Evolutionary conservation across 2,329 filamentous ascomycete genomes (phyloP).

Genomic region (Fusarium praegraminearum): DNA sequence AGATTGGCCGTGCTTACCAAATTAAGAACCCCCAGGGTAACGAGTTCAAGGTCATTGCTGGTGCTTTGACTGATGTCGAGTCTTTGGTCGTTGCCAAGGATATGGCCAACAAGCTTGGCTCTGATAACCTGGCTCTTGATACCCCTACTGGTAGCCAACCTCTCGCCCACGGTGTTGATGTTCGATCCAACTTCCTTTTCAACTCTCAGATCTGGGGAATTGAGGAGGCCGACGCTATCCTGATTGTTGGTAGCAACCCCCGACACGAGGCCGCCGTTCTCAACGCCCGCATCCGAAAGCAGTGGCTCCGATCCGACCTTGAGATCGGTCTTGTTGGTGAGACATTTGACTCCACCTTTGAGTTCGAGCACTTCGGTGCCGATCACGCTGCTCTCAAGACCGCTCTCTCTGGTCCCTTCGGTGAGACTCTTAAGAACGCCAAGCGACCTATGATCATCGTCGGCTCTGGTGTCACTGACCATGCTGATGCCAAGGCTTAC

Average conservation of each 20-base stretch:
- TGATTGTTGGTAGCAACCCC: conserved; percentile 95
- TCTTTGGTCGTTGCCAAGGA: conserved; percentile 97
- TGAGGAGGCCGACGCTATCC: conserved; percentile 91
- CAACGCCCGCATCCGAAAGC: conserved; percentile 96
- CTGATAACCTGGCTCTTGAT: conserved; percentile 94
- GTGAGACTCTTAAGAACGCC: conserved; percentile 88
- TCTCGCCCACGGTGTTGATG: conserved; percentile 90
- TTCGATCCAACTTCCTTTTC: conserved; percentile 95
- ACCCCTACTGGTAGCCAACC: conserved; percentile 86
- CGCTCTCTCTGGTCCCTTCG: conserved; percentile 86
- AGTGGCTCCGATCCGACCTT: conserved; percentile 95
- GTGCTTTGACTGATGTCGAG: conserved; percentile 91
- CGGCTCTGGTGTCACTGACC: conserved; percentile 91
- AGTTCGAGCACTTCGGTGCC: conserved; percentile 89
- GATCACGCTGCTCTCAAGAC: conserved; percentile 85
- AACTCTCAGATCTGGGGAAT: conserved; percentile 96
- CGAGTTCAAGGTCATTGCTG: conserved; percentile 95
- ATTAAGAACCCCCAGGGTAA: conserved; percentile 85
- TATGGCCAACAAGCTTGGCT: conserved; percentile 93
- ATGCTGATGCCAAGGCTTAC: conserved; percentile 89
- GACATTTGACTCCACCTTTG: conserved; percentile 92
- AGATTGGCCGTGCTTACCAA: conserved; percentile 85
- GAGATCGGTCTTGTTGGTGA: conserved; percentile 93
- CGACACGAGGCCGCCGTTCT: conserved; percentile 94
- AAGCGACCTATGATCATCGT: conserved; percentile 97